These are phyloP conservation scores for Aethionema arabicum DNA, from an alignment of 345 rosid species.

Conservation along the genomic window DNA sequence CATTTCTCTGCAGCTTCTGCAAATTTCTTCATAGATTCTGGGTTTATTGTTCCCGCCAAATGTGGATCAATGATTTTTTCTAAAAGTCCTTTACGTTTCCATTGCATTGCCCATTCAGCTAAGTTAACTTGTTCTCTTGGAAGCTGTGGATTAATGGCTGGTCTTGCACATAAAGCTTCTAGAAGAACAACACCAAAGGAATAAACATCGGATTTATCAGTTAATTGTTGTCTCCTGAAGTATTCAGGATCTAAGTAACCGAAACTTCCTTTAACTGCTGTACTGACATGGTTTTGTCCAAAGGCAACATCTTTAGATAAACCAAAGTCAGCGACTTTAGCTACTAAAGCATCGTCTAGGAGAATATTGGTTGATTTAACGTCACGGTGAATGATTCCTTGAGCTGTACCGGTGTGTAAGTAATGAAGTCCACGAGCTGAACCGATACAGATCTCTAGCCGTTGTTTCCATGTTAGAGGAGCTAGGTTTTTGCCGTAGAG, in stretches of 20 bases:
- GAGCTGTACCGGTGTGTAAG: conserved; percentile 86
- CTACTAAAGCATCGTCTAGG: conserved; percentile 73
- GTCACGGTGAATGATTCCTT: conserved; percentile 85
- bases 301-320: conserved; percentile 71
- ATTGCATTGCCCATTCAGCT: conserved; percentile 70
- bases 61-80: conserved; percentile 52
- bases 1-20: conserved; percentile 46
- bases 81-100: conserved; percentile 47
- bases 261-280: conserved; percentile 52
- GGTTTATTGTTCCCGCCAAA: conserved; percentile 49
- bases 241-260: conserved; percentile 71
- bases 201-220: conserved; percentile 66
- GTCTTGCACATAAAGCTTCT: conserved; percentile 65
- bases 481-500: conserved; percentile 67
- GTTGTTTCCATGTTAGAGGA: conserved; percentile 68
- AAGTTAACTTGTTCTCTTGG: conserved; percentile 72
- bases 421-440: conserved; percentile 83
- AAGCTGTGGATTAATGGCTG: conserved; percentile 56
- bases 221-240: conserved; percentile 63
- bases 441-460: conserved; percentile 77
- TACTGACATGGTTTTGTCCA: conserved; percentile 66
- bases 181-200: conserved; percentile 69
- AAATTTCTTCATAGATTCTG: conserved; percentile 57
- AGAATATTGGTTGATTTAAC: conserved; percentile 80
- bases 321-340: conserved; percentile 82